Evolutionary conservation across 257 asterid genomes (phyloP).

Genomic region (Nicotiana undulata): DNA sequence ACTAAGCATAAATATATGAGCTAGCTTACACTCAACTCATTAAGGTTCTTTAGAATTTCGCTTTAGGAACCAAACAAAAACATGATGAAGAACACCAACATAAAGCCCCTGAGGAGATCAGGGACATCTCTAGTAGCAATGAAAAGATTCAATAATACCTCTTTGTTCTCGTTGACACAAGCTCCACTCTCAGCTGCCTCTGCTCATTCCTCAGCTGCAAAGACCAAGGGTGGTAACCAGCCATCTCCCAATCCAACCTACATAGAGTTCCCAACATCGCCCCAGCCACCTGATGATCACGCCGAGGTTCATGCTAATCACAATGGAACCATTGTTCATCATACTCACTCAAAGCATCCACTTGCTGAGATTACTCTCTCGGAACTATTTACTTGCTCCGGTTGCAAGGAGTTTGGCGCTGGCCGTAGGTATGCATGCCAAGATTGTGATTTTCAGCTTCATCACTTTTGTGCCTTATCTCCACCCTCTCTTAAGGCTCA

Average conservation of each 20-base stretch:
- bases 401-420: constrained; percentile 79
- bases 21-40: constrained; percentile 1
- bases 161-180: not conserved
- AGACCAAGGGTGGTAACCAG: not conserved
- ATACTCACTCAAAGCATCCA: constrained; percentile 62
- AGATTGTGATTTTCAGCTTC: constrained; percentile 74
- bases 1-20: constrained; percentile 6
- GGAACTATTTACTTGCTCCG: constrained; percentile 52
- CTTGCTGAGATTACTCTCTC: constrained; percentile 29
- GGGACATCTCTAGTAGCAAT: constrained; percentile 4
- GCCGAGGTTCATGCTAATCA: constrained; percentile 18
- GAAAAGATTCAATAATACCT: not conserved
- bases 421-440: constrained; percentile 63
- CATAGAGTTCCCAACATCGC: constrained; percentile 49
- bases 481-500: constrained; percentile 50
- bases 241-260: constrained; percentile 2
- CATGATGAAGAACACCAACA: not conserved
- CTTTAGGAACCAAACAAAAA: not conserved
- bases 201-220: not conserved
- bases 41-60: not conserved
- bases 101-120: constrained; percentile 1
- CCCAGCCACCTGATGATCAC: constrained; percentile 23
- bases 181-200: constrained; percentile 8
- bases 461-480: constrained; percentile 55
- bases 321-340: constrained; percentile 33